Base-by-base conservation (phyloP, 495 filamentous ascomycete genomes). In the Aspergillus ostianus region DNA sequence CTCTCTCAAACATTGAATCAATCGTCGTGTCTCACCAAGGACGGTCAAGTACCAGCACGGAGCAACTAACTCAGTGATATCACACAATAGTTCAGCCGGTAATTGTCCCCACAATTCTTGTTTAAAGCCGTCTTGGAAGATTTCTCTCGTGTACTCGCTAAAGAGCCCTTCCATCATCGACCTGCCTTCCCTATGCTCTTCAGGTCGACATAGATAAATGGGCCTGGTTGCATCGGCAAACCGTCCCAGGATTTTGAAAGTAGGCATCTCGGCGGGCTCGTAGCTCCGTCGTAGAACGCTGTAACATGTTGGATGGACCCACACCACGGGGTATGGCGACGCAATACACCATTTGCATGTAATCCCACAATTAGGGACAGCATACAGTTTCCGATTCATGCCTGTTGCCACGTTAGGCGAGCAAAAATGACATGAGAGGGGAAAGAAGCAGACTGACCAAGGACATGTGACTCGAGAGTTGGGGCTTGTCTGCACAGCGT, bases 41-140 rank as follows among this genome's bases (percentile, higher is more conserved):
- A 62, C 49, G 26, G 44, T 54, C 27, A 62, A 45, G 36, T 50
- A 62, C 60, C 60, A 57, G 32, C 60, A 58, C 3, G 48, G 53
- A 13, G 12, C 27, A 44, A 49, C 46, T 15, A 29, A n/a, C 30
- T 62, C 55, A 2, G 50, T 5, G 49, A 62, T 62, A 13, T 54
- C 19, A 5, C 17, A 29, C 17, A 27, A 7, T 9, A 62, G 26
- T 51, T 62, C 60, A 19, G 44, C 27, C 41, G 51, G 60, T 18
- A 62, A 30, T 45, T 29, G 26, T 4, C 10, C 13, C 6, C 55
- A 55, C 6, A 62, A 45, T 23, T 55, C 36, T 19, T 57, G 60
- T 27, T 19, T 9, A 36, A 57, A 62, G 44, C 29, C 49, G 7
- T 30, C n/a, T 48, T 62, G 36, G 30, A 54, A 17, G 18, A 57